Evolutionary conservation across 2,329 filamentous ascomycete species (phyloP).

Genomic region (Stemphylium lycopersici): DNA sequence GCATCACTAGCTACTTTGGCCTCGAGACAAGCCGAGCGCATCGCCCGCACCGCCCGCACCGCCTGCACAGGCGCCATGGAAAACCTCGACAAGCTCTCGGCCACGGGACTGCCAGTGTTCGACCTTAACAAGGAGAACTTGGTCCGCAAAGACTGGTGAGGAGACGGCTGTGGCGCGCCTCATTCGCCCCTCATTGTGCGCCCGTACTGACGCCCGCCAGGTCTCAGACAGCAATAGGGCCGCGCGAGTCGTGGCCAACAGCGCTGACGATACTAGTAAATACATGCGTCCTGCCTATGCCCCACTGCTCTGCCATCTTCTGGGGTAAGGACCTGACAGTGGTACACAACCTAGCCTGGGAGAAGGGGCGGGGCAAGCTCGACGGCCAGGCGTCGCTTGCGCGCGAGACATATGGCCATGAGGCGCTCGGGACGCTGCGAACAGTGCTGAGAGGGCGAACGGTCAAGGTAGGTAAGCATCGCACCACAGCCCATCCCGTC

Average conservation of each 20-base stretch:
- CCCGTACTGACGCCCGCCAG: constrained; percentile 19
- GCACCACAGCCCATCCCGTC: not conserved
- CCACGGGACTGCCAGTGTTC: constrained; percentile 37
- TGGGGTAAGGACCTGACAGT: constrained; percentile 49
- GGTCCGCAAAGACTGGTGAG: constrained; percentile 37
- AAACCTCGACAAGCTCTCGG: constrained; percentile 42
- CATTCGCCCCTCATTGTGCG: not conserved
- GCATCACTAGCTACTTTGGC: constrained; percentile 5
- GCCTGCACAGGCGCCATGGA: constrained; percentile 13
- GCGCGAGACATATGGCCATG: constrained; percentile 37
- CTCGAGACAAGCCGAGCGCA: constrained; percentile 4
- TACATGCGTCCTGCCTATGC: constrained; percentile 49
- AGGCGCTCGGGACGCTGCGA: constrained; percentile 44
- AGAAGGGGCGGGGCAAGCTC: constrained; percentile 39
- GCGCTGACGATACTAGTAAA: constrained; percentile 40
- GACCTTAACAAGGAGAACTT: constrained; percentile 41
- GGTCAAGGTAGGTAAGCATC: constrained; percentile 48
- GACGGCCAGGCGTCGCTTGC: constrained; percentile 46
- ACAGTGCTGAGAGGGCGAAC: constrained; percentile 44
- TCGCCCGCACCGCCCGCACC: not conserved
- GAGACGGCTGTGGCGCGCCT: not conserved
- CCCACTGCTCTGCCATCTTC: constrained; percentile 52
- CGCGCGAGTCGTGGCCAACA: constrained; percentile 44
- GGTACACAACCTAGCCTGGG: constrained; percentile 53
- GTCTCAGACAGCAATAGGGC: constrained; percentile 41